Conservation (phyloP, 2,329 filamentous ascomycete genomes). For the Neopestalotiopsis clavispora region DNA sequence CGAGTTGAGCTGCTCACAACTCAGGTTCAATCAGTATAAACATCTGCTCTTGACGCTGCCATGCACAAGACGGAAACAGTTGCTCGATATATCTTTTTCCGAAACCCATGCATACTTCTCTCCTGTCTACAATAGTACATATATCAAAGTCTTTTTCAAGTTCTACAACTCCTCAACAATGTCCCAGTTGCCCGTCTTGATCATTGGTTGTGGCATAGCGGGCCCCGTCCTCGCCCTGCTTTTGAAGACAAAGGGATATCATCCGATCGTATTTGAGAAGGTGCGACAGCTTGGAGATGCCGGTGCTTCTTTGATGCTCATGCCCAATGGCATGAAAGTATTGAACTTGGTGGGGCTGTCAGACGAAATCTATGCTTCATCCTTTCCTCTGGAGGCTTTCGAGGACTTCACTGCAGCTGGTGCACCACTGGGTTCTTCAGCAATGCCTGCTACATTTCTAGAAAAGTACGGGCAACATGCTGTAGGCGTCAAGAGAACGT, state of each 20-base stretch:
- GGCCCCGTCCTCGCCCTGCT: constrained; percentile 29
- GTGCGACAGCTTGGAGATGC: constrained; percentile 26
- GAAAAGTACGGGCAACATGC: constrained; percentile 27
- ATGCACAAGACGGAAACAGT: neutral
- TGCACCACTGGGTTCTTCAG: constrained; percentile 25
- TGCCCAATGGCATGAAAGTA: constrained; percentile 32
- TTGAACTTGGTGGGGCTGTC: constrained; percentile 26
- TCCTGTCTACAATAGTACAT: neutral
- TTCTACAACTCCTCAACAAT: neutral
- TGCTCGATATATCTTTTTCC: neutral
- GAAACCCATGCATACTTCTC: neutral
- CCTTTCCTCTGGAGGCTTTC: constrained; percentile 22
- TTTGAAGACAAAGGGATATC: constrained; percentile 30
- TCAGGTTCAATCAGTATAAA: neutral
- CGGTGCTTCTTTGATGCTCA: constrained; percentile 31
- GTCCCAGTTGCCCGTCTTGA: constrained; percentile 22
- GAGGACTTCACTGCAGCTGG: constrained; percentile 25
- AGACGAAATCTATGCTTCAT: neutral
- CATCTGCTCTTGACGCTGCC: neutral
- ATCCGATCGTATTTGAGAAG: constrained; percentile 32
- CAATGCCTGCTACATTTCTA: constrained; percentile 23
- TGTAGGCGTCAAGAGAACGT: constrained; percentile 27
- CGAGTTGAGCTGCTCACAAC: neutral
- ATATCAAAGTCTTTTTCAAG: neutral
- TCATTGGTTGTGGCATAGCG: constrained; percentile 31